Conservation (phyloP, 768 basidiomycete genomes). For the Hydnum rufescens region DNA sequence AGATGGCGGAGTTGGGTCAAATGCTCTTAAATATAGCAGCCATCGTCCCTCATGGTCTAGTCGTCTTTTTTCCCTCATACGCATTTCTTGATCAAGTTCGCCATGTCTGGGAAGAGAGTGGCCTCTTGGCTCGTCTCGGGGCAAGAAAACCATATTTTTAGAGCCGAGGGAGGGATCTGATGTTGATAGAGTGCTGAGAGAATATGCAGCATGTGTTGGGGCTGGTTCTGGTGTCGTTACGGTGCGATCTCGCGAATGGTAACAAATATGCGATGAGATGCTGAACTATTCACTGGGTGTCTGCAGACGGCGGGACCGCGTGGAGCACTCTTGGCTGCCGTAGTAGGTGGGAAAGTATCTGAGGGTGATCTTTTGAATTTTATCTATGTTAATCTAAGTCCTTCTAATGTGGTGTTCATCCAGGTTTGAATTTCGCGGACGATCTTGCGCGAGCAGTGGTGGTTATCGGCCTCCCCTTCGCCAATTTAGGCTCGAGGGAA, state of each 20-base stretch:
- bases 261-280: too few species aligned
- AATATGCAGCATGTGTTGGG: constrained; percentile 37
- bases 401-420: too few species aligned
- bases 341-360: constrained; percentile 92
- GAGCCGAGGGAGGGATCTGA: constrained; percentile 49
- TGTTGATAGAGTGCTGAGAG: constrained; percentile 56
- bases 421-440: constrained; percentile 43
- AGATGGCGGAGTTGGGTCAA: constrained; percentile 73
- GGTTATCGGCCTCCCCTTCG: constrained; percentile 80
- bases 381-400: too few species aligned
- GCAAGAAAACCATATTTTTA: constrained; percentile 83
- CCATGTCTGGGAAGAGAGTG: constrained; percentile 40
- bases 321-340: constrained; percentile 79
- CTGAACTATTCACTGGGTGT: background rate
- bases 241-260: too few species aligned
- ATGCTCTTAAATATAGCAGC: constrained; percentile 60
- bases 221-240: background rate
- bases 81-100: constrained; percentile 52
- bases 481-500: constrained; percentile 80
- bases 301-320: constrained; percentile 13
- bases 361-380: too few species aligned
- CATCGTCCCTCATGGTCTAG: constrained; percentile 69
- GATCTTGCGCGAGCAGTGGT: constrained; percentile 70
- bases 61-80: constrained; percentile 91
- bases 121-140: constrained; percentile 38